Base-by-base conservation (phyloP, 176 grass and related monocot genomes). In the Aegilops sharonensis region DNA sequence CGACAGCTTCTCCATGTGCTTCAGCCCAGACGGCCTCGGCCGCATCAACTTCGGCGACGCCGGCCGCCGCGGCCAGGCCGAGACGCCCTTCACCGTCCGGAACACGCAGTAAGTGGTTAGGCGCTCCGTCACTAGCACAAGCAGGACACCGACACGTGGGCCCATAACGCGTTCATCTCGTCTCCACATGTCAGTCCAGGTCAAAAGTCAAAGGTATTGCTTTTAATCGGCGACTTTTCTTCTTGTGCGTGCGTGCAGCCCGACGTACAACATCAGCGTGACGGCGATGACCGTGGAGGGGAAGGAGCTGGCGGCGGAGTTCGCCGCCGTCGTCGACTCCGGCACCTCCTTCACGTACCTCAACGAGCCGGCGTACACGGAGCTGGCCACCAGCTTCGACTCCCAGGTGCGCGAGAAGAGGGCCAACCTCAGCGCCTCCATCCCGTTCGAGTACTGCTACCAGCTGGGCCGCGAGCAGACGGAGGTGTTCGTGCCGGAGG, bases 1-100 rank as follows among this genome's bases (percentile, higher is more conserved):
- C 8, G 70, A 97, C 74, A 91, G 91, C 78, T 97, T 97, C 75
- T 95, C 95, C 23, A 95, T 98, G 93, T 98, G 95, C 89, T 98
- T 98, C 71, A 83, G 93, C 68, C 0, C 1, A 3, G 66, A 93
- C 72, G 95, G 95, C 42, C 0, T 14, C 52, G 95, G 95, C 20
- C 85, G 89, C 77, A 92, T 98, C 57, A 90, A 90, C 87, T 98
- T 98, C 64, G 95, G 95, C 43, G 91, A 95, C 77, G 80, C 59
- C 76, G 95, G 95, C 34, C 68, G 75, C 70, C 10, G 14, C 10
- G 83, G 36, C 21, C 87, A 98, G 85, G 27, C 81, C 43, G 87
- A 95, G 90, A 98, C 95, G 85, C 71, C 91, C 8, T 89, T 94
- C 81, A 78, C 84, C 39, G 21, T 72, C 52, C 12, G 65, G 23